Conservation (phyloP, 345 rosid species). For the Gossypium anomalum region DNA sequence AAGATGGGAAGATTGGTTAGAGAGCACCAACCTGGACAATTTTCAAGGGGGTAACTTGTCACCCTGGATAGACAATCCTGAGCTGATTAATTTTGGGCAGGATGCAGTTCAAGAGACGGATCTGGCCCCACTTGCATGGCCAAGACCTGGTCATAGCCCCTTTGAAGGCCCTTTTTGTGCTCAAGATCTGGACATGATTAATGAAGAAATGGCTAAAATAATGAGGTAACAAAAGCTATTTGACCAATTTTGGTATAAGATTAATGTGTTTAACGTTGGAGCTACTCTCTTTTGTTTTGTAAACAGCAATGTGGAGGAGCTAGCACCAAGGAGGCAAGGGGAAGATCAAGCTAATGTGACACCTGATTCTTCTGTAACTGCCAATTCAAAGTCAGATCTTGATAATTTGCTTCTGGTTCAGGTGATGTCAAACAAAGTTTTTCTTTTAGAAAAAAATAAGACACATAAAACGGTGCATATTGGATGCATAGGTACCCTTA, state of each 20-base stretch:
- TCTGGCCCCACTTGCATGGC: slow-evolving; percentile 30
- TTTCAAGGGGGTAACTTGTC: slow-evolving; percentile 51
- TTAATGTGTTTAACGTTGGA: slow-evolving; percentile 8
- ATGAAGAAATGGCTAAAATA: slow-evolving; percentile 50
- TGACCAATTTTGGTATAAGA: slow-evolving; percentile 12
- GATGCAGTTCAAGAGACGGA: slow-evolving; percentile 34
- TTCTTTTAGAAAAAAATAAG: neutral
- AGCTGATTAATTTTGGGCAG: slow-evolving; percentile 38
- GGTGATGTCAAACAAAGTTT: slow-evolving; percentile 35
- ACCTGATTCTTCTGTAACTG: slow-evolving; percentile 58
- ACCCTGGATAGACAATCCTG: slow-evolving; percentile 50
- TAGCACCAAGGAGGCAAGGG: slow-evolving; percentile 46
- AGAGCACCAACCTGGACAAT: slow-evolving; percentile 56
- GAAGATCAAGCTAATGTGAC: slow-evolving; percentile 50
- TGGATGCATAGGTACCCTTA: neutral
- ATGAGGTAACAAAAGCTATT: slow-evolving; percentile 39
- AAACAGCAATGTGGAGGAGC: slow-evolving; percentile 49
- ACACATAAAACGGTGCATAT: neutral
- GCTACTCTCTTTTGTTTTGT: slow-evolving; percentile 19
- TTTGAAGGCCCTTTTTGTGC: slow-evolving; percentile 33
- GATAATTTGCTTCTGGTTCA: slow-evolving; percentile 50
- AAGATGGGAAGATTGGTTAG: slow-evolving; percentile 82
- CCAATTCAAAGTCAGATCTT: slow-evolving; percentile 45
- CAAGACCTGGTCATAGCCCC: slow-evolving; percentile 41
- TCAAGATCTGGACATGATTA: slow-evolving; percentile 47